Conservation (phyloP, 2,329 filamentous ascomycete genomes). For the Pseudogymnoascus sp. region DNA sequence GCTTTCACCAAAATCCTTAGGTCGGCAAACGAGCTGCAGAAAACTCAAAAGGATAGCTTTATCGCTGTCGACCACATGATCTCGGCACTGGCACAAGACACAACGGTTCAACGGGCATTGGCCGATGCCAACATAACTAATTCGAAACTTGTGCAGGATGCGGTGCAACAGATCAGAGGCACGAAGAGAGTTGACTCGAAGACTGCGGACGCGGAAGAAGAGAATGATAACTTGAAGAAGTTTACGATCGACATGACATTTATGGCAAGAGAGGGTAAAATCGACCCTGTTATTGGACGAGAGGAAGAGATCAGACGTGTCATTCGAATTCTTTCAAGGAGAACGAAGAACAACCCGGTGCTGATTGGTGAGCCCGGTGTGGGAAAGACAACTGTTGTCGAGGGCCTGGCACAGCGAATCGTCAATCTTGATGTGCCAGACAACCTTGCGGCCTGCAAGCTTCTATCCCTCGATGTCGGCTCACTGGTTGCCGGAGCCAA, state of each 20-base stretch:
- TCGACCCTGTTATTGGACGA: constrained; percentile 92
- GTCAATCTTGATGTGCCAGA: constrained; percentile 95
- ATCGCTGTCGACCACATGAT: constrained; percentile 95
- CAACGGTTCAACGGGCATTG: constrained; percentile 62
- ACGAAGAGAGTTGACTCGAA: constrained; percentile 92
- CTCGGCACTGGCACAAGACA: constrained; percentile 71
- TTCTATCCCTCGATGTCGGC: constrained; percentile 92
- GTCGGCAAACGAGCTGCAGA: constrained; percentile 80
- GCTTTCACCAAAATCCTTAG: constrained; percentile 75
- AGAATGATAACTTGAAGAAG: constrained; percentile 93
- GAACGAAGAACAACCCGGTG: constrained; percentile 98
- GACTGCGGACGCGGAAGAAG: constrained; percentile 84
- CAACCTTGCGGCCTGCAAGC: constrained; percentile 85
- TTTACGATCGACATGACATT: constrained; percentile 98
- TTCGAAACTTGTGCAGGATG: constrained; percentile 78
- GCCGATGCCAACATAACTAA: constrained; percentile 89
- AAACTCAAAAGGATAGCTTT: constrained; percentile 94
- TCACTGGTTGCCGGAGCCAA: constrained; percentile 95
- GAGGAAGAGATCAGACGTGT: constrained; percentile 93
- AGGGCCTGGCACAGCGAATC: constrained; percentile 89
- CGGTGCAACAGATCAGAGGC: constrained; percentile 85
- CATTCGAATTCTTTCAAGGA: constrained; percentile 80
- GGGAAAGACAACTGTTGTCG: constrained; percentile 95
- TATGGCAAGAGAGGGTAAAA: constrained; percentile 93
- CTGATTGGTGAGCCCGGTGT: constrained; percentile 97